Conservation (phyloP, 2,329 filamentous ascomycete species). For the Diaporthe sp. region DNA sequence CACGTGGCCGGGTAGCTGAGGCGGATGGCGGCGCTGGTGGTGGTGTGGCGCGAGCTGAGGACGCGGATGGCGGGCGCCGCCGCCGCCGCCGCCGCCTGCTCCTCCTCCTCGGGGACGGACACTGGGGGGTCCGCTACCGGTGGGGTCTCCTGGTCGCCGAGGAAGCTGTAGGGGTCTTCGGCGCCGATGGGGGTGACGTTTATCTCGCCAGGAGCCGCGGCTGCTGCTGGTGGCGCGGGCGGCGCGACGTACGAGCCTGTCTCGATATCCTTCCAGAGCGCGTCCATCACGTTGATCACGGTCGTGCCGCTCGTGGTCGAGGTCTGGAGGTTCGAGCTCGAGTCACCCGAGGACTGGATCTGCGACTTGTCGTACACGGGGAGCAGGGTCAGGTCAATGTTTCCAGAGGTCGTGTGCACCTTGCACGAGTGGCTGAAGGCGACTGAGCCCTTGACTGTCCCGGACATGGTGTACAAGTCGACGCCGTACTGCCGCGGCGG, state of each 20-base stretch:
- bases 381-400: conserved; percentile 55
- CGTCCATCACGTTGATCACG: conserved; percentile 56
- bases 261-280: conserved; percentile 54
- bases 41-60: conserved; percentile 57
- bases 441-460: conserved; percentile 55
- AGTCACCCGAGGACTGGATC: conserved; percentile 22
- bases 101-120: neutral
- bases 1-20: conserved; percentile 62
- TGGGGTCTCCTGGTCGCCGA: conserved; percentile 1
- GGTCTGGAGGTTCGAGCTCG: conserved; percentile 51
- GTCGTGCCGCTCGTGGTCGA: conserved; percentile 58
- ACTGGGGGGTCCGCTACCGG: neutral
- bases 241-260: conserved; percentile 42
- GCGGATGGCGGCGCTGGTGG: conserved; percentile 57
- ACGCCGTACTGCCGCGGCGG: conserved; percentile 63
- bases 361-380: conserved; percentile 55
- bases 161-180: conserved; percentile 40
- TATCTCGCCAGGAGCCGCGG: neutral
- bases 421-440: conserved; percentile 54
- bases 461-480: conserved; percentile 58
- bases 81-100: conserved; percentile 9
- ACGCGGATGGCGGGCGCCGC: conserved; percentile 46
- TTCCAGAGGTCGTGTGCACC: conserved; percentile 56
- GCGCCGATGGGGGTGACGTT: conserved; percentile 37
- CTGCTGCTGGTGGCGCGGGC: conserved; percentile 36